Conservation (phyloP, 345 rosid genomes). For the Xanthoceras sorbifolium region DNA sequence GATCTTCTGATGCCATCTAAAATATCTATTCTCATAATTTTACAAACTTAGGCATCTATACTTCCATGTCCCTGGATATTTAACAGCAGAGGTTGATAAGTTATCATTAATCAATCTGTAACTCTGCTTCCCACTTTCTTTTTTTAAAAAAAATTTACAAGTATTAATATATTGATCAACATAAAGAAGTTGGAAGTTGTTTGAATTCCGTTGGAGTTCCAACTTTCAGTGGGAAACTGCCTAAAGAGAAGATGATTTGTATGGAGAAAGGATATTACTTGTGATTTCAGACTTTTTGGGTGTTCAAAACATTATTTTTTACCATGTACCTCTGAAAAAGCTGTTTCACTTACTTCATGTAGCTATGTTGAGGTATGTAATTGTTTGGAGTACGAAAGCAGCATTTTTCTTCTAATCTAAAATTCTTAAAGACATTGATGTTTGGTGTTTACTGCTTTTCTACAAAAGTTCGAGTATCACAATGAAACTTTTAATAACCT, state of each 20-base stretch:
- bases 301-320: background rate
- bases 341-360: background rate
- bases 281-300: background rate
- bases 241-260: background rate
- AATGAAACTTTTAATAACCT: background rate
- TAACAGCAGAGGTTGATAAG: background rate
- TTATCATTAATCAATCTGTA: background rate
- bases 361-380: background rate
- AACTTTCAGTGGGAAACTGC: conserved; percentile 1
- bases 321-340: background rate
- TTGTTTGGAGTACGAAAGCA: too few relatives aligned
- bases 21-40: background rate
- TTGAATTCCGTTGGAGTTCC: background rate
- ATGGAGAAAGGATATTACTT: background rate
- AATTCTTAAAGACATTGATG: background rate
- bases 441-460: background rate
- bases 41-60: background rate
- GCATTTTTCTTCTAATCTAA: background rate
- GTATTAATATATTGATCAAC: background rate
- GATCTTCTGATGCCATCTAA: background rate
- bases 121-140: background rate
- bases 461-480: background rate
- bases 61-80: background rate
- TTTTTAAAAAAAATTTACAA: background rate
- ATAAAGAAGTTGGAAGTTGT: background rate